Evolutionary conservation across 805 yeast species (phyloP).

Genomic region (Starmerella bombicola): DNA sequence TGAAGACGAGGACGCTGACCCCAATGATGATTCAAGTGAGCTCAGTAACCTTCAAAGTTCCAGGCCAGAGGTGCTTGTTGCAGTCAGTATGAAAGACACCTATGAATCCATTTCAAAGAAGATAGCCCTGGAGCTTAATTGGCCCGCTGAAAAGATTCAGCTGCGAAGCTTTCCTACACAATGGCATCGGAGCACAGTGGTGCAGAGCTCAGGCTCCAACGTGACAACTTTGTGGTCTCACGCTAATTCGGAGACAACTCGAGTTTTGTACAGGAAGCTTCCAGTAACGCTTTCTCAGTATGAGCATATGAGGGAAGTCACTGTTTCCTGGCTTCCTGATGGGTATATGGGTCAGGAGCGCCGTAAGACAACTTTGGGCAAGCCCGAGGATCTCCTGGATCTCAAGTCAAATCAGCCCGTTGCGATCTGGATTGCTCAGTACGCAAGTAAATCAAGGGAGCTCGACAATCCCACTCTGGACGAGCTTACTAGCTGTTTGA

Average conservation of each 20-base stretch:
- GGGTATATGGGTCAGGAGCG: slow-evolving; percentile 33
- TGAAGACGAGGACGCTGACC: slow-evolving; percentile 15
- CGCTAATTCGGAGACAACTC: background rate
- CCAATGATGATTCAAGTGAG: slow-evolving; percentile 13
- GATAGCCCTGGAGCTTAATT: slow-evolving; percentile 45
- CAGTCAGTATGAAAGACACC: slow-evolving; percentile 52
- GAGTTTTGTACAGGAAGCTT: slow-evolving; percentile 62
- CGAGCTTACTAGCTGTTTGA: background rate
- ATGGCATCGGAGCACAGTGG: background rate
- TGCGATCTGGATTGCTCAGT: slow-evolving; percentile 16
- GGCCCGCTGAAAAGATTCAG: slow-evolving; percentile 51
- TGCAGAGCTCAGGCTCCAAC: slow-evolving; percentile 9
- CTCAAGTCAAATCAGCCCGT: background rate
- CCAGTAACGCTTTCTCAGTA: slow-evolving; percentile 62
- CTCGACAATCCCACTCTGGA: slow-evolving; percentile 1
- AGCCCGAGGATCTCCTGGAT: slow-evolving; percentile 31
- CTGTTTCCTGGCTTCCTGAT: slow-evolving; percentile 58
- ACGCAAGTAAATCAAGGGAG: slow-evolving; percentile 5
- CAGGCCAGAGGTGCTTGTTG: slow-evolving; percentile 32
- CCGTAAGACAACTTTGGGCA: slow-evolving; percentile 58
- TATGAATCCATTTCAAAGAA: slow-evolving; percentile 50
- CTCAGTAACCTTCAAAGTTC: background rate
- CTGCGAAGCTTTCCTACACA: slow-evolving; percentile 29
- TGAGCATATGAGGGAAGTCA: slow-evolving; percentile 59
- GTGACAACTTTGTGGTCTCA: slow-evolving; percentile 14